Evolutionary conservation across 1,284 basidiomycete species (phyloP).

Genomic region (Boletus semigastroideus): DNA sequence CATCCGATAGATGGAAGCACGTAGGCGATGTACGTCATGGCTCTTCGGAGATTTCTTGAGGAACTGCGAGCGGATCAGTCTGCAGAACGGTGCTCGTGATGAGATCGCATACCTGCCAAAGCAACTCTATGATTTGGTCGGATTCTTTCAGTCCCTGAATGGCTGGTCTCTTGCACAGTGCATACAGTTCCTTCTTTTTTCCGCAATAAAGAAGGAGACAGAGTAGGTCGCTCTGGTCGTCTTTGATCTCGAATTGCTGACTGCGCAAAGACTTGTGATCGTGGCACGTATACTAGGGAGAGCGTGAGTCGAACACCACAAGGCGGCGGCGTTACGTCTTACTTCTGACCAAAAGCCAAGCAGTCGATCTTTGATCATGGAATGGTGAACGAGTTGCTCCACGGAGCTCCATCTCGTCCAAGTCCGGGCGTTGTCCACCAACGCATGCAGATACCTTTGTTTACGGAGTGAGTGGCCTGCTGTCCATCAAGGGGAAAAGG

Average conservation of each 20-base stretch:
- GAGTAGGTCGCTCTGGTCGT: conserved; percentile 21
- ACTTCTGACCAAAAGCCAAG: conserved; percentile 10
- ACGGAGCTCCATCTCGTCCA: conserved; percentile 23
- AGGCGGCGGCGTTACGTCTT: not conserved
- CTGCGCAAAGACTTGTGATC: conserved; percentile 8
- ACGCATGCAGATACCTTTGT: conserved; percentile 8
- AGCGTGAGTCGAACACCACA: not conserved
- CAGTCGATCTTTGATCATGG: conserved; percentile 15
- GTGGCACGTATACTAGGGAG: conserved; percentile 13
- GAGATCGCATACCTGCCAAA: conserved; percentile 23
- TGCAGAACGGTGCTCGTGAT: not conserved
- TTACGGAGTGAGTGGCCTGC: not conserved
- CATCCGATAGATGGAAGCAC: conserved; percentile 27
- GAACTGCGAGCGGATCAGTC: conserved; percentile 11
- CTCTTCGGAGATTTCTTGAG: conserved; percentile 3
- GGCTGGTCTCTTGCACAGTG: conserved; percentile 1
- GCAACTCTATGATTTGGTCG: conserved; percentile 21
- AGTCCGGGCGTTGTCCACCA: conserved; percentile 4
- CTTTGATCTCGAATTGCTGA: conserved; percentile 1
- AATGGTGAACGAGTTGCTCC: conserved; percentile 19
- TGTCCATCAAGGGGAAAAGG: not conserved
- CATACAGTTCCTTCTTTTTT: conserved; percentile 16
- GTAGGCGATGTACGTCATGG: conserved; percentile 12
- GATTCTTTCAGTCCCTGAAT: conserved; percentile 7
- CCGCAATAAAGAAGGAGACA: conserved; percentile 24